Conservation (phyloP, 2,329 filamentous ascomycete species). For the Aspergillus clavatus region DNA sequence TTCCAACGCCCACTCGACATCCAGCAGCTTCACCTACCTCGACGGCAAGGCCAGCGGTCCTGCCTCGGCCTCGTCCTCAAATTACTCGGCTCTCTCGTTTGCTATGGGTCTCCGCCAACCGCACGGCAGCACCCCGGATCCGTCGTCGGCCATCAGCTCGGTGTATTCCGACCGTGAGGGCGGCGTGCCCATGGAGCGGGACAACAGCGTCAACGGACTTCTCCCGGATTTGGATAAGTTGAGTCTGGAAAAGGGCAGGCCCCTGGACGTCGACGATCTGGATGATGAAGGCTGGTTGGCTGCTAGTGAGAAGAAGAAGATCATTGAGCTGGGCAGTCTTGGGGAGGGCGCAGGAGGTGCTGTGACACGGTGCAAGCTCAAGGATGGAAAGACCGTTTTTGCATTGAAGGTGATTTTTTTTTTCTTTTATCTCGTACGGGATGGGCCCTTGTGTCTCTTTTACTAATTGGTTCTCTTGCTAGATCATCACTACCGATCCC, state of each 20-base stretch:
- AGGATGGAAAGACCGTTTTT: slow-evolving; percentile 89
- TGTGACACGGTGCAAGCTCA: slow-evolving; percentile 84
- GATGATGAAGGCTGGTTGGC: slow-evolving; percentile 95
- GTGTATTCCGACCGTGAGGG: slow-evolving; percentile 76
- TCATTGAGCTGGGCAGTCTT: slow-evolving; percentile 80
- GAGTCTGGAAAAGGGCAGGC: slow-evolving; percentile 73
- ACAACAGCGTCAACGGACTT: slow-evolving; percentile 72
- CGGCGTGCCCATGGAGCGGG: slow-evolving; percentile 72
- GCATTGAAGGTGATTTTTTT: slow-evolving; percentile 72
- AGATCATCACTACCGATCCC: slow-evolving; percentile 98
- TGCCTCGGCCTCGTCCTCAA: slow-evolving; percentile 79
- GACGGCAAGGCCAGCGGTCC: slow-evolving; percentile 76
- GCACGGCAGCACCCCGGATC: slow-evolving; percentile 67
- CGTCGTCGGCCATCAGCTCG: slow-evolving; percentile 80
- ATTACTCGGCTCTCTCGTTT: slow-evolving; percentile 78
- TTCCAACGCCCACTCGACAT: slow-evolving; percentile 72
- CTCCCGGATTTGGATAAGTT: slow-evolving; percentile 74
- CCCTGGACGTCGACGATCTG: slow-evolving; percentile 85
- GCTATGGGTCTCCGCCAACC: slow-evolving; percentile 63
- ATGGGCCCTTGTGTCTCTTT: too few relatives aligned
- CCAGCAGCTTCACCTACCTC: slow-evolving; percentile 73
- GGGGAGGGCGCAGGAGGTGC: slow-evolving; percentile 95
- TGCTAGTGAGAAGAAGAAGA: slow-evolving; percentile 81
- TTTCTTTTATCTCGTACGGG: too few relatives aligned
- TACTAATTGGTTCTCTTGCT: slow-evolving; percentile 15